Evolutionary conservation across 116 monocot species (phyloP), one percentile per base, ranked within the genome.

Genomic region (Dioscorea cayenensis): DNA sequence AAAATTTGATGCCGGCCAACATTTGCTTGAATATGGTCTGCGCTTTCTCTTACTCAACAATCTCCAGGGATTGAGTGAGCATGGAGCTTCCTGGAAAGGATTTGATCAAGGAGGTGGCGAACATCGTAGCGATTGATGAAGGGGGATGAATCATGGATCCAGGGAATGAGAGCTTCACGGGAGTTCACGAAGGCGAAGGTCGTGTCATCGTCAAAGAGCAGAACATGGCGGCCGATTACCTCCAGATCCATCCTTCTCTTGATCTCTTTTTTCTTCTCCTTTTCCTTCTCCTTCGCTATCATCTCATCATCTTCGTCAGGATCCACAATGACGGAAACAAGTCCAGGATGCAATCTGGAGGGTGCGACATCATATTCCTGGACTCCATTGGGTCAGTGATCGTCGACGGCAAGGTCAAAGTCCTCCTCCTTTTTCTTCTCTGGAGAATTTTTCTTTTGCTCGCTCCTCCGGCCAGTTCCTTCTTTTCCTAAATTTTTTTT

Each of bases 91-190:
- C 52, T 14, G 14, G 52, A 14, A 19, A 87, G 90, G 55, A 85
- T 81, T 48, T 82, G 85, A 63, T 89, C 89, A 67, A 95, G 92
- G 72, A 95, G 90, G 73, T 95, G 92, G 38, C 95, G 95, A 16
- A 82, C 95, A 70, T 95, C 95, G 75, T 87, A 87, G 62, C 95
- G 92, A 63, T 95, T 92, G 76, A 95, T 87, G 62, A 92, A 73
- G 48, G 89, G 87, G 11, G 92, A 77, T 5, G 80, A 38, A 65
- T 87, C 81, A 49, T 72, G 81, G 80, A 52, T 83, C 85, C 89
- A 95, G 17, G 85, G 87, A 37, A 95, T 87, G 28, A 95, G 89
- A 6, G 89, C 85, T 13, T 79, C 85, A 28, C 73, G 63, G 23
- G 92, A 87, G 82, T 87, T 86, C 49, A 92, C 89, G 78, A 92